A percentile compares a stretch with the other conserved stretches of the same genome.
Conservation (phyloP, 345 rosid genomes). For the Citrus sinensis region DVS_A1.0 CM039166.1:3081001-3081500, state of each 20-base stretch:
- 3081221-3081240: neutral
- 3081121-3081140: neutral
- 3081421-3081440: neutral
- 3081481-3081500: neutral
- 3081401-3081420: neutral
- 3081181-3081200: neutral
- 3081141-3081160: neutral
- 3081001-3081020: too few species aligned
- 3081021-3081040: too few species aligned
- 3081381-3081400: neutral
- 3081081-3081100: too few species aligned
- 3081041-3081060: too few species aligned
- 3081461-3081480: neutral
- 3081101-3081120: neutral
- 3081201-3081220: neutral
- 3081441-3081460: neutral
- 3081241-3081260: neutral
- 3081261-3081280: neutral
- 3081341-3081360: neutral
- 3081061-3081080: too few species aligned
- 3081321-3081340: neutral
- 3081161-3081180: neutral
- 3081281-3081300: neutral
- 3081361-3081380: neutral
- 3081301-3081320: neutral